Percentiles rank a stretch among this genome's conserved stretches.
phyloP scores from a whole-genome alignment of 192 early-diverging fungal genomes.

The Gamsiella multidivaricata region DNA sequence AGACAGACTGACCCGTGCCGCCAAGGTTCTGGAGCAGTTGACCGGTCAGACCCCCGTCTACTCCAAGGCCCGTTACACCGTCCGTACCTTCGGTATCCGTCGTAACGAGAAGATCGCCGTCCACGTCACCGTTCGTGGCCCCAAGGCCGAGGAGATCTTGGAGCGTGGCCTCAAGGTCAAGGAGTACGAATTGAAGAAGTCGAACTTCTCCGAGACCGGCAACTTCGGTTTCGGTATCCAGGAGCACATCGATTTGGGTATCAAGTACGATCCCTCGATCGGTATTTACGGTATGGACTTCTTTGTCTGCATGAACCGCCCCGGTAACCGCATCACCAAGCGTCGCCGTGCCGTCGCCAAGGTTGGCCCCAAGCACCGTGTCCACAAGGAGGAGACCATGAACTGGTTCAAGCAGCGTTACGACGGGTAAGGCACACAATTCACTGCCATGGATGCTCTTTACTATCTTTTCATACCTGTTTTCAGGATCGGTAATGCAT shows the following conservation, averaged over 20 bases:
- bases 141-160: conserved; percentile 91
- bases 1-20: conserved; percentile 99
- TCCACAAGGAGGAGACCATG: conserved; percentile 95
- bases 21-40: conserved; percentile 99
- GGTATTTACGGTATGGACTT: conserved; percentile 95
- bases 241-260: conserved; percentile 99
- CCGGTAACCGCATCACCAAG: conserved; percentile 94
- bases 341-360: conserved; percentile 88
- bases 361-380: conserved; percentile 91
- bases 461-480: conserved; percentile 18
- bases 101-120: conserved; percentile 99
- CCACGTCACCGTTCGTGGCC: conserved; percentile 97
- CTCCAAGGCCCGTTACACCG: conserved; percentile 99
- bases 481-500: background rate
- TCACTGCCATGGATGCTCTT: too few species aligned
- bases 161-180: conserved; percentile 99
- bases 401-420: conserved; percentile 97
- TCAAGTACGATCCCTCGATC: conserved; percentile 99
- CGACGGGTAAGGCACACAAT: conserved; percentile 56
- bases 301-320: conserved; percentile 98
- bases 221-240: conserved; percentile 99
- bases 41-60: conserved; percentile 99
- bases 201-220: conserved; percentile 98
- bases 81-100: conserved; percentile 99
- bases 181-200: conserved; percentile 96